Conservation (phyloP, 23 red algal species). For the Gracilaria caudata region DNA sequence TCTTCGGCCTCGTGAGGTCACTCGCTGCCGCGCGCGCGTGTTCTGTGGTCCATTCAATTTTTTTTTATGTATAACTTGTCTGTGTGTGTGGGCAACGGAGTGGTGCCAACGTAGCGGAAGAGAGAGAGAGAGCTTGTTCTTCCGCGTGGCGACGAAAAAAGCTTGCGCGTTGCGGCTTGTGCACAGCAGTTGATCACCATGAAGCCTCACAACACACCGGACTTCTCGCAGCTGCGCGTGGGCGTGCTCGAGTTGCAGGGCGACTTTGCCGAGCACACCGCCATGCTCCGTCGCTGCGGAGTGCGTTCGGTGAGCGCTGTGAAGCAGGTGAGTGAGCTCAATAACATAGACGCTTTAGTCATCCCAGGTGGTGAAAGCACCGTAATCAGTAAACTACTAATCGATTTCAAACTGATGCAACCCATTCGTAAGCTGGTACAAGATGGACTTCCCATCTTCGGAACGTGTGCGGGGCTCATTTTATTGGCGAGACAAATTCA, state of each 20-base stretch:
- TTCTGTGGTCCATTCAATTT: not conserved
- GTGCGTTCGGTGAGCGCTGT: conserved; percentile 49
- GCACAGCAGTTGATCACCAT: not conserved
- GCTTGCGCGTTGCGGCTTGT: too few relatives aligned
- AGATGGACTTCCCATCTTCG: conserved; percentile 83
- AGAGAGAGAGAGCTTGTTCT: not conserved
- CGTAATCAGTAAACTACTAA: conserved; percentile 94
- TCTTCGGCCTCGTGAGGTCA: not conserved
- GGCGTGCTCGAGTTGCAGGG: conserved; percentile 97
- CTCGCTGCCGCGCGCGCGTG: too few relatives aligned
- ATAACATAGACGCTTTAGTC: conserved; percentile 78
- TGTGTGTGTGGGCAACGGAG: too few relatives aligned
- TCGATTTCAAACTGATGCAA: conserved; percentile 73
- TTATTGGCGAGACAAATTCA: conserved; percentile 74
- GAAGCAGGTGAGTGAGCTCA: conserved; percentile 42
- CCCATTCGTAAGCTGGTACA: conserved; percentile 33
- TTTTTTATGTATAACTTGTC: not conserved
- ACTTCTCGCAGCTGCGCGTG: conserved; percentile 43
- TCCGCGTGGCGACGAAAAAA: too few relatives aligned
- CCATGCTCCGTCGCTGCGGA: conserved; percentile 80
- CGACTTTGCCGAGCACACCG: conserved; percentile 97
- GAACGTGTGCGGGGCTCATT: conserved; percentile 97
- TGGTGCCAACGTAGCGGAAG: too few relatives aligned
- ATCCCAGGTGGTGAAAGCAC: conserved; percentile 97
- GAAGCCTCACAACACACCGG: not conserved